Evolutionary conservation across 176 grass and related monocot species (phyloP).

Genomic region (Triticum monococcum): DNA sequence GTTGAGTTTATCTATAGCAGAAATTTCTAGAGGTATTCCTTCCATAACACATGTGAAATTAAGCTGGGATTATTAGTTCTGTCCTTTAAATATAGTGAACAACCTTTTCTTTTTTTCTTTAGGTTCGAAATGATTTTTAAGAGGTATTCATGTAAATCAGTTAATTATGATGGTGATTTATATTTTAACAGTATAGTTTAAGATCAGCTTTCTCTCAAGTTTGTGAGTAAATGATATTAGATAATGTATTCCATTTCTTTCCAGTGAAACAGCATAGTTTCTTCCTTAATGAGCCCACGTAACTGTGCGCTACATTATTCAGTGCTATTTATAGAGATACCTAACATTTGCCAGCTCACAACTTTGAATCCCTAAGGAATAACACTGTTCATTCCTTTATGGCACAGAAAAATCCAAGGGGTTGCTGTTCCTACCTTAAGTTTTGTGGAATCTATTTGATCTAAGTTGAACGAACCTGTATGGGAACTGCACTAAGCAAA

Average conservation of each 20-base stretch:
- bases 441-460: neutral
- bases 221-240: neutral
- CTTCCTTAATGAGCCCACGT: neutral
- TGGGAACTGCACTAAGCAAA: neutral
- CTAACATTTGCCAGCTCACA: neutral
- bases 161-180: neutral
- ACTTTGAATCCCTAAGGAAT: neutral
- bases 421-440: neutral
- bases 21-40: neutral
- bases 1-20: neutral
- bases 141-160: neutral
- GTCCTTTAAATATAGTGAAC: neutral
- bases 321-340: too few relatives aligned
- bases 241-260: neutral
- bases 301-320: neutral
- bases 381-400: slow-evolving; percentile 1
- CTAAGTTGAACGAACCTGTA: neutral
- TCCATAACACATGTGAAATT: slow-evolving; percentile 11
- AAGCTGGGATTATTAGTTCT: neutral
- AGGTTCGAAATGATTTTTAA: neutral
- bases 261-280: neutral
- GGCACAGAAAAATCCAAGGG: neutral
- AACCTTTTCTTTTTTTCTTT: neutral
- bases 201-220: neutral
- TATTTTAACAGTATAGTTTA: neutral